These are phyloP conservation scores for Paecilomyces variotii DNA, from an alignment of 2,329 filamentous ascomycete species.

Conservation along the genomic window DNA sequence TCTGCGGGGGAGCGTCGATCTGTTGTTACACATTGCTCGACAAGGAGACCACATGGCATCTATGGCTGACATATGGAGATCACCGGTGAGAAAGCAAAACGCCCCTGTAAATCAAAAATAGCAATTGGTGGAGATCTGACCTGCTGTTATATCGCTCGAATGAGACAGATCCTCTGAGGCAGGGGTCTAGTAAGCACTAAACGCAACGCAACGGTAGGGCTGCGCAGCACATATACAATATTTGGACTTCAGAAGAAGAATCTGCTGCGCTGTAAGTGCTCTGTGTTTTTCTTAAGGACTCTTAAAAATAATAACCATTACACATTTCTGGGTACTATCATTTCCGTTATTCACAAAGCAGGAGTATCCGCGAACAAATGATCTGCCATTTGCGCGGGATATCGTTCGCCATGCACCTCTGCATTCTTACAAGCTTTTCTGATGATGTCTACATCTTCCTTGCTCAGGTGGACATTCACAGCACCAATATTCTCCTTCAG, in stretches of 20 bases:
- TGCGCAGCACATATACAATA: background rate
- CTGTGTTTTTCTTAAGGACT: no score
- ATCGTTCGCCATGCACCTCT: background rate
- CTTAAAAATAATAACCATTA: background rate
- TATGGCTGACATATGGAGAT: background rate
- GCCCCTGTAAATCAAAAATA: background rate
- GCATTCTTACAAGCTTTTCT: background rate
- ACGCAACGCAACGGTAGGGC: background rate
- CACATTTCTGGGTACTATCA: background rate
- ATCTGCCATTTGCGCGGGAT: background rate
- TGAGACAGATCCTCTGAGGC: background rate
- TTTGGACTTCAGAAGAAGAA: background rate
- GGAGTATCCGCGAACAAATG: background rate
- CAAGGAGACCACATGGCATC: background rate
- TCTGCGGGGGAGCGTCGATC: background rate
- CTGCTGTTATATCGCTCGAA: background rate
- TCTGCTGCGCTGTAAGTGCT: background rate
- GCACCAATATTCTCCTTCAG: background rate
- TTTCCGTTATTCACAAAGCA: background rate
- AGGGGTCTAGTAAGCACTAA: background rate
- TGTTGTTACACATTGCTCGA: background rate
- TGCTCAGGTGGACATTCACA: background rate
- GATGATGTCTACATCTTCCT: background rate
- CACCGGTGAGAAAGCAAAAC: background rate
- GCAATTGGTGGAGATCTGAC: background rate